These are phyloP conservation scores for Cystobasidium sp. DNA, from an alignment of 1,284 basidiomycete genomes.

Conservation along the genomic window DNA sequence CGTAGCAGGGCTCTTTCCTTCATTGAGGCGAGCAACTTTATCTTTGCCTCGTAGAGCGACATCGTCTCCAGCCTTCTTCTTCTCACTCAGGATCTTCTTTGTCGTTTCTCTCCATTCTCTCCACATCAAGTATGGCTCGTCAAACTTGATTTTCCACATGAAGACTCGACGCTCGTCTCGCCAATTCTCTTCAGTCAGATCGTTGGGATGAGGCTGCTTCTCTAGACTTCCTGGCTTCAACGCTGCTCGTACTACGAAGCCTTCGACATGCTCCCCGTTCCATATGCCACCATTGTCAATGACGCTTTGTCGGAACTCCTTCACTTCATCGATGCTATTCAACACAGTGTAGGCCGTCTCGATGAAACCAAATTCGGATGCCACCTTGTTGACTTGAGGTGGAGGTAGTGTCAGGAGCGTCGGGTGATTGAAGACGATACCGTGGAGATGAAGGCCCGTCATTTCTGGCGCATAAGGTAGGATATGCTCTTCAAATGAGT, in stretches of 20 bases:
- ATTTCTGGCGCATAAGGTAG: slow-evolving; percentile 77
- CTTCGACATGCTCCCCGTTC: slow-evolving; percentile 87
- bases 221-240: slow-evolving; percentile 42
- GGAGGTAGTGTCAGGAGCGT: slow-evolving; percentile 76
- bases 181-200: slow-evolving; percentile 45
- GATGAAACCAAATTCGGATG: slow-evolving; percentile 89
- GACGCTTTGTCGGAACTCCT: slow-evolving; percentile 71
- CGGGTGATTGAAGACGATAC: slow-evolving; percentile 76
- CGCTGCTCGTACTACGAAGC: slow-evolving; percentile 91
- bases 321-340: slow-evolving; percentile 70
- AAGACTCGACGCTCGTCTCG: slow-evolving; percentile 70
- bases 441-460: slow-evolving; percentile 92
- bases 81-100: slow-evolving; percentile 66
- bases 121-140: slow-evolving; percentile 98
- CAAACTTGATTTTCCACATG: slow-evolving; percentile 99
- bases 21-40: background rate
- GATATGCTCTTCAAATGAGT: slow-evolving; percentile 97
- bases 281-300: slow-evolving; percentile 71
- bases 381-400: slow-evolving; percentile 74
- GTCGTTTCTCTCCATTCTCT: slow-evolving; percentile 97
- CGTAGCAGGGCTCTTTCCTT: background rate
- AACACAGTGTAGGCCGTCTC: slow-evolving; percentile 70
- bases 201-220: slow-evolving; percentile 30
- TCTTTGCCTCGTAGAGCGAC: slow-evolving; percentile 14
- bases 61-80: slow-evolving; percentile 34